phyloP scores from a whole-genome alignment of 331 rosid species.

The Phaseolus coccineus region DNA sequence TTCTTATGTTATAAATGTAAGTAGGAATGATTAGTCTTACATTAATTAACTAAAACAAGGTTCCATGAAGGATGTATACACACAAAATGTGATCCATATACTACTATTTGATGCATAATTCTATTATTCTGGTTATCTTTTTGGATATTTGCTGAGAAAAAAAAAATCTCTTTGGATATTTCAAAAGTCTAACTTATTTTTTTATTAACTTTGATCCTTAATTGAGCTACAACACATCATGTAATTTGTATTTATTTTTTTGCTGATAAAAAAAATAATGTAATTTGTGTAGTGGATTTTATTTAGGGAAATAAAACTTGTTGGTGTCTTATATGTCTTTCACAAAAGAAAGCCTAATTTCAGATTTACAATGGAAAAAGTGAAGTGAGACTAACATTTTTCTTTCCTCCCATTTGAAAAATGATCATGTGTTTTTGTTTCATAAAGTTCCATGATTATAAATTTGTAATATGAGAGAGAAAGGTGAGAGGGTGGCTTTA shows the following conservation, averaged over 20 bases:
- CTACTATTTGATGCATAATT: no score
- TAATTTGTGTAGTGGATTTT: neutral
- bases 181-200: no score
- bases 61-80: neutral
- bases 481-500: slow-evolving; percentile 23
- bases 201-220: neutral
- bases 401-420: slow-evolving; percentile 36
- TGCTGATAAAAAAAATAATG: no score
- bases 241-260: no score
- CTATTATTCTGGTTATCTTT: neutral
- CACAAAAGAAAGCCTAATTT: neutral
- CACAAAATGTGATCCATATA: neutral
- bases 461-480: slow-evolving; percentile 27
- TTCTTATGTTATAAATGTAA: neutral
- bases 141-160: no score
- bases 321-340: no score
- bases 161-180: no score
- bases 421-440: slow-evolving; percentile 46
- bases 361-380: neutral
- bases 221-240: no score
- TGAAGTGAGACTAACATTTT: neutral
- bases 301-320: no score
- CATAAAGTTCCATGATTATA: slow-evolving; percentile 24
- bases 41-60: neutral
- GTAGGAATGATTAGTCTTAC: neutral